Evolutionary conservation across 768 basidiomycete species (phyloP).

Genomic region (Collybia mongolica): DNA sequence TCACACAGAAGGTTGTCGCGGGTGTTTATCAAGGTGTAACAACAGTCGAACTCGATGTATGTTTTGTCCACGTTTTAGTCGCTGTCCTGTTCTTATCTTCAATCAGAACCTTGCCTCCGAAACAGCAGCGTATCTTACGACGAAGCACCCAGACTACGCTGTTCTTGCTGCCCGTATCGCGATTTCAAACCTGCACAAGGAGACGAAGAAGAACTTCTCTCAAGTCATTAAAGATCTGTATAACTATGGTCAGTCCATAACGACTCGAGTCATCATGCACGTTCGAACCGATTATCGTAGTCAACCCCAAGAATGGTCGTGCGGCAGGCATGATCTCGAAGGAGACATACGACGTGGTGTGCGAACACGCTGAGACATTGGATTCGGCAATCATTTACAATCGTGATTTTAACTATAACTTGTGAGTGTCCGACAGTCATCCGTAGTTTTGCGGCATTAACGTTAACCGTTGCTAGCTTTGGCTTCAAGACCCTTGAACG

Average conservation of each 20-base stretch:
- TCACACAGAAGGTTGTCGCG: constrained; percentile 88
- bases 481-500: constrained; percentile 99
- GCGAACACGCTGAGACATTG: constrained; percentile 74
- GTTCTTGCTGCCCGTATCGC: constrained; percentile 98
- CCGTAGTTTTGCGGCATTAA: too few relatives aligned
- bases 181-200: constrained; percentile 98
- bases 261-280: background rate
- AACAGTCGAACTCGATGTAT: constrained; percentile 93
- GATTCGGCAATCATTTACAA: constrained; percentile 98
- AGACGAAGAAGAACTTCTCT: constrained; percentile 97
- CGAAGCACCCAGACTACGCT: constrained; percentile 97
- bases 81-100: background rate
- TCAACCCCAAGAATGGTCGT: constrained; percentile 93
- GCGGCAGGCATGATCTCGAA: constrained; percentile 90
- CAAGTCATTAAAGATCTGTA: constrained; percentile 91
- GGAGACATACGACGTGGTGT: constrained; percentile 79
- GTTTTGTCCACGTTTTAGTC: constrained; percentile 23
- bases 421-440: constrained; percentile 42
- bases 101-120: constrained; percentile 93
- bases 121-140: constrained; percentile 96
- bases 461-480: constrained; percentile 51
- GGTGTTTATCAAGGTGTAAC: constrained; percentile 97
- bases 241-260: constrained; percentile 62
- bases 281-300: constrained; percentile 30
- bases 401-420: constrained; percentile 98